Percentiles rank a stretch among this genome's conserved stretches.
phyloP scores from a whole-genome alignment of 768 basidiomycete genomes.

The Amanita rubescens region DNA sequence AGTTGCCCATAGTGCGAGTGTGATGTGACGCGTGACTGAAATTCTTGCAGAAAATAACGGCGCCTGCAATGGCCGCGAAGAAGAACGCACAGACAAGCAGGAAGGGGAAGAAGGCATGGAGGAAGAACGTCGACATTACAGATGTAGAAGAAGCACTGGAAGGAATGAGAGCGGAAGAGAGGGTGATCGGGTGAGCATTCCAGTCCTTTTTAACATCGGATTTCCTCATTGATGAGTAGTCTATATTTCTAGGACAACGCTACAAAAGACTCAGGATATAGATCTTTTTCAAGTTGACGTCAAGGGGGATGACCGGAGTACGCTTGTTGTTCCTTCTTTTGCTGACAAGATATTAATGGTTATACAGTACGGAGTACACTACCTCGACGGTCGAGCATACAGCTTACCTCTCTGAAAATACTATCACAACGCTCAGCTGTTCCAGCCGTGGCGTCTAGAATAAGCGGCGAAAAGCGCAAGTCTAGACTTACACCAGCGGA shows the following conservation, averaged over 20 bases:
- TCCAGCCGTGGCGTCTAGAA: conserved; percentile 67
- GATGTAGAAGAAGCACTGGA: conserved; percentile 60
- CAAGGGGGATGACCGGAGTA: conserved; percentile 70
- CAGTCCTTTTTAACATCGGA: neutral
- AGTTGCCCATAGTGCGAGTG: neutral
- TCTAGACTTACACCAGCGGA: conserved; percentile 50
- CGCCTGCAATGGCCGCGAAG: neutral
- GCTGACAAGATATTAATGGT: neutral
- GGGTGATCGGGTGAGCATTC: conserved; percentile 61
- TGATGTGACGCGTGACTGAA: neutral
- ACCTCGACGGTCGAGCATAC: conserved; percentile 44
- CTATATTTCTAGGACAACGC: conserved; percentile 35
- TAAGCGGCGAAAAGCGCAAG: conserved; percentile 35
- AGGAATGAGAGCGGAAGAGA: conserved; percentile 71
- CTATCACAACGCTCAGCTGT: conserved; percentile 83
- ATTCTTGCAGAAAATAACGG: neutral
- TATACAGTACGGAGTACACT: conserved; percentile 51
- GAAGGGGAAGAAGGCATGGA: conserved; percentile 90
- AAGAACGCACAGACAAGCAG: conserved; percentile 53
- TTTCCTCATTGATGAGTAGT: neutral
- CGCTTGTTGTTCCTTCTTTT: conserved; percentile 12
- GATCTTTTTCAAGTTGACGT: conserved; percentile 80
- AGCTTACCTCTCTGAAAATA: conserved; percentile 69
- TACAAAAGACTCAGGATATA: conserved; percentile 62
- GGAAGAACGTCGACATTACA: conserved; percentile 86